Evolutionary conservation across 495 filamentous ascomycete species (phyloP), one percentile per base, ranked within the genome.

Genomic region (Tuber melanosporum): DNA sequence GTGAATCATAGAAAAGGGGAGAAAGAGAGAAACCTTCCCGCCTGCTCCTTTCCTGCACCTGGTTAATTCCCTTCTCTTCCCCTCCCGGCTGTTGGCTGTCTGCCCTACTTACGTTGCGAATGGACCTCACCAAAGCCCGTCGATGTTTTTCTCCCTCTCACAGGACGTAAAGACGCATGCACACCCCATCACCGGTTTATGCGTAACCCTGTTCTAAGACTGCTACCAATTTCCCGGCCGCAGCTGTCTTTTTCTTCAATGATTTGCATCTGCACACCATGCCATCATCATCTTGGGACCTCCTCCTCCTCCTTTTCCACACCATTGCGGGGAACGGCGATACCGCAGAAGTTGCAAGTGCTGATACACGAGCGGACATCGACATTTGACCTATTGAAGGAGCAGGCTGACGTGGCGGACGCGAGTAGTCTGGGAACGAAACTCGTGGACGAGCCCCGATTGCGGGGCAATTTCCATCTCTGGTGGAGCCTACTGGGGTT

Each of bases 121-220:
- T 66, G 57, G 57, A 66, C 57, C 12, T 66, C 26, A 66, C 26
- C 14, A 66, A 66, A 19, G 57, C 14, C 14, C 14, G 26, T 66
- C 57, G 7, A 36, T 66, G 57, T 66, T 36, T 36, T 36, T 66
- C 26, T 19, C 32, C 57, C 26, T 66, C 57, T 36, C 26, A 36
- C 57, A 66, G 17, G 26, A 32, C 57, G 32, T 66, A 66, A 19
- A 26, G 14, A 79, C 79, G 79, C 71, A 74, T 80, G 78, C 57
- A 72, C 76, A 78, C 70, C 49, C 70, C n/a, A 70, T 52, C 47
- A 49, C 71, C 76, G 41, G 81, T 82, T 77, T 82, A 82, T 82
- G 81, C 81, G 80, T 82, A 77, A 81, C 73, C 71, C 80, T 57
- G 45, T 80, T 70, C 75, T 82, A 76, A 73, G 80, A 71, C 66